phyloP scores from a whole-genome alignment of 208 protist genomes.

The Vickermania ingenoplastis region DNA sequence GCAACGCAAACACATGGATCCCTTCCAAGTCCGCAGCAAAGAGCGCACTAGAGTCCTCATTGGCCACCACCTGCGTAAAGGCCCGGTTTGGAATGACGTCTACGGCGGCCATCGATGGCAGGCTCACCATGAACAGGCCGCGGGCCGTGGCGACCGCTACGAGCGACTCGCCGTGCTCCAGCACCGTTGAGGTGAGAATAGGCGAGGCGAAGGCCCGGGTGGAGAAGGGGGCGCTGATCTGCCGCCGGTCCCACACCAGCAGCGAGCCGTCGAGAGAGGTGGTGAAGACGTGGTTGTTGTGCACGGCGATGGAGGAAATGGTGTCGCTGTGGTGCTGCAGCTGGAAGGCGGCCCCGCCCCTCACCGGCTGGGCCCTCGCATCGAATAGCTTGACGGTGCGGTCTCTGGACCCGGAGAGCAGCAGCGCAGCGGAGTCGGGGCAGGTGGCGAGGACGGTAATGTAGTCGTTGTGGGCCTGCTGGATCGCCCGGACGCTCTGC shows the following conservation, averaged over 20 bases:
- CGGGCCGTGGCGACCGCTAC: constrained; percentile 44
- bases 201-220: constrained; percentile 26
- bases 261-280: constrained; percentile 56
- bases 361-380: constrained; percentile 14
- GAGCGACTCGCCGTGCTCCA: constrained; percentile 15
- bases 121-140: constrained; percentile 36
- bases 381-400: constrained; percentile 73
- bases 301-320: constrained; percentile 45
- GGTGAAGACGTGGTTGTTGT: constrained; percentile 44
- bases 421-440: constrained; percentile 43
- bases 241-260: constrained; percentile 59
- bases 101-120: constrained; percentile 20
- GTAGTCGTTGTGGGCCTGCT: constrained; percentile 55
- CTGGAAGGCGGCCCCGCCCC: constrained; percentile 7
- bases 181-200: constrained; percentile 32
- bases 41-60: constrained; percentile 20
- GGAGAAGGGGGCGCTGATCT: constrained; percentile 25
- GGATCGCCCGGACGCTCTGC: constrained; percentile 32
- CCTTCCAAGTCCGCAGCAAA: constrained; percentile 25
- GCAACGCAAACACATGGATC: constrained; percentile 16
- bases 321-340: constrained; percentile 38
- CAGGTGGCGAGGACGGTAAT: constrained; percentile 50
- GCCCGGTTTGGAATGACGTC: constrained; percentile 33
- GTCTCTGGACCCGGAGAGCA: constrained; percentile 61
- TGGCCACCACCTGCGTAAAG: constrained; percentile 25